phyloP scores from a whole-genome alignment of 2,329 filamentous ascomycete genomes.

The Cytospora schulzeri region DNA sequence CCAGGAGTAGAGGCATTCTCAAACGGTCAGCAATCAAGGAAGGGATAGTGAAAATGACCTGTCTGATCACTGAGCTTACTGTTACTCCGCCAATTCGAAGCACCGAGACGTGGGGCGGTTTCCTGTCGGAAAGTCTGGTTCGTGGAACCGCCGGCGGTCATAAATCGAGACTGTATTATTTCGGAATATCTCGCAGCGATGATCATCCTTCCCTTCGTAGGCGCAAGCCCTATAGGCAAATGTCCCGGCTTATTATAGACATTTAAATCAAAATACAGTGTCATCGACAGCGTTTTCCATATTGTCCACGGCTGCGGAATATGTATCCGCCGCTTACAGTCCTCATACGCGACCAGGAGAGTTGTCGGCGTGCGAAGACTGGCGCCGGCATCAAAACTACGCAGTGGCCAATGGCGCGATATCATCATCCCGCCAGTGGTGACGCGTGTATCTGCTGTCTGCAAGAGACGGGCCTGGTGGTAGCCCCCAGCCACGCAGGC shows the following conservation, averaged over 20 bases:
- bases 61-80: too few relatives aligned
- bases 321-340: neutral
- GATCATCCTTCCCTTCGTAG: neutral
- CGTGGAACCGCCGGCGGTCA: neutral
- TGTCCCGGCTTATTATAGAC: neutral
- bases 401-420: neutral
- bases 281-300: neutral
- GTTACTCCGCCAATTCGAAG: neutral
- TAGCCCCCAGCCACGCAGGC: neutral
- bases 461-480: too few relatives aligned
- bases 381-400: neutral
- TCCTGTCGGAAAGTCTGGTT: neutral
- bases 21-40: too few relatives aligned
- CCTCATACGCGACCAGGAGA: neutral
- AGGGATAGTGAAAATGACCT: too few relatives aligned
- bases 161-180: neutral
- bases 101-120: neutral
- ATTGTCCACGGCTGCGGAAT: neutral
- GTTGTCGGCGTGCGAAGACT: neutral
- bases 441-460: neutral
- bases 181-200: neutral
- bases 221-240: neutral
- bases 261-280: neutral
- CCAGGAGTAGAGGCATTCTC: too few relatives aligned
- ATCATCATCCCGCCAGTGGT: too few relatives aligned